Percentiles rank a stretch among this genome's conserved stretches.
phyloP scores from a whole-genome alignment of 306 rosid genomes.

The Begonia loranthoides region DNA sequence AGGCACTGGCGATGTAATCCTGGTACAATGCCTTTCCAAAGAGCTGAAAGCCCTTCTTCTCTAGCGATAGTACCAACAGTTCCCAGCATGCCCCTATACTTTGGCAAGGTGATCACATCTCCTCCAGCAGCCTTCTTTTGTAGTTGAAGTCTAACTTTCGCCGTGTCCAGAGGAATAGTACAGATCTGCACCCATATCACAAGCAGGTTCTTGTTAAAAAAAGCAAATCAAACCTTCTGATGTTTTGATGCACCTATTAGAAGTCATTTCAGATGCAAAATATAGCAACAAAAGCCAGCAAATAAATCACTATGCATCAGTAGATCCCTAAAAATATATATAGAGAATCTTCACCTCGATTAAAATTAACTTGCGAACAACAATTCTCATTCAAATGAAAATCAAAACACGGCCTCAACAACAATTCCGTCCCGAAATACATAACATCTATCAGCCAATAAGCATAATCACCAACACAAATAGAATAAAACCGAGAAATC shows the following conservation, averaged over 20 bases:
- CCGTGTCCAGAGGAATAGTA: conserved; percentile 93
- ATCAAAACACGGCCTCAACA: too few species aligned
- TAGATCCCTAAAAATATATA: too few species aligned
- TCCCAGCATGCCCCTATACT: conserved; percentile 86
- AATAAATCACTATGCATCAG: too few species aligned
- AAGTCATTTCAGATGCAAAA: conserved; percentile 1
- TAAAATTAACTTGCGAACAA: too few species aligned
- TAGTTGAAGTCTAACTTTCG: conserved; percentile 96
- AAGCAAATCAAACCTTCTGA: not conserved
- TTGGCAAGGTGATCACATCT: conserved; percentile 48
- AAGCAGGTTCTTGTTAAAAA: conserved; percentile 6
- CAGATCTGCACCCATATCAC: conserved; percentile 41
- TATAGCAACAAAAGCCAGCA: not conserved
- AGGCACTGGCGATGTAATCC: conserved; percentile 91
- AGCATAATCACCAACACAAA: too few species aligned
- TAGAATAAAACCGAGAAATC: too few species aligned
- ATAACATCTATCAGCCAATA: too few species aligned
- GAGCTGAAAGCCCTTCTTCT: conserved; percentile 81
- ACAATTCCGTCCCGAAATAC: too few species aligned
- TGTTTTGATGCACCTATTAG: not conserved
- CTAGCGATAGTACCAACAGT: conserved; percentile 88
- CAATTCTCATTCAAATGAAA: too few species aligned
- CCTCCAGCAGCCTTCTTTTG: conserved; percentile 66
- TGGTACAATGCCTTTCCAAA: conserved; percentile 93
- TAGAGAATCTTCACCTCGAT: too few species aligned